phyloP scores from a whole-genome alignment of 805 yeast species.

The Saturnispora silvae region DNA sequence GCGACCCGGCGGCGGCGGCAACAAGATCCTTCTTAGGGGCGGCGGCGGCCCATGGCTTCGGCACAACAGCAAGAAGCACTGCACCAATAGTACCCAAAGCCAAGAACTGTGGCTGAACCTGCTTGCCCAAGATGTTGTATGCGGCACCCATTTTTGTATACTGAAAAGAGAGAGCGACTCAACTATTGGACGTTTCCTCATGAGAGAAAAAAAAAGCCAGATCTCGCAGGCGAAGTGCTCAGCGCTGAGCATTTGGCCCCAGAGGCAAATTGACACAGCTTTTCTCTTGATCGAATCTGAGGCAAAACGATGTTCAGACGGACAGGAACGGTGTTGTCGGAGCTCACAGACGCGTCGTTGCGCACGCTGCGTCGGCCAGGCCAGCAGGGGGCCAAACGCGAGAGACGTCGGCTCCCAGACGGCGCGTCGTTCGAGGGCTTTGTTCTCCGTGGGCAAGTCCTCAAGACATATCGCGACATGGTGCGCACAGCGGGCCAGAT shows the following conservation, averaged over 20 bases:
- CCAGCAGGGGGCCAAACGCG: too few species aligned
- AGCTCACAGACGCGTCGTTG: too few species aligned
- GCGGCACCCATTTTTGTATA: conserved; percentile 58
- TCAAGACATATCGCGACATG: conserved; percentile 24
- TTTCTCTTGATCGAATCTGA: neutral
- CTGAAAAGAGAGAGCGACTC: neutral
- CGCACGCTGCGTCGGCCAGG: too few species aligned
- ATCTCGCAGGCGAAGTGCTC: too few species aligned
- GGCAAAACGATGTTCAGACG: conserved; percentile 1
- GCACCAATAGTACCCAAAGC: conserved; percentile 74
- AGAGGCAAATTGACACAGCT: too few species aligned
- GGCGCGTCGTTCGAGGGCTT: conserved; percentile 17
- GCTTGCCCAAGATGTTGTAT: conserved; percentile 74
- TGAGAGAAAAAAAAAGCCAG: too few species aligned
- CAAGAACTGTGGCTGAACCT: conserved; percentile 77
- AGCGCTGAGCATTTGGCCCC: too few species aligned
- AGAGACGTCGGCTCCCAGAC: conserved; percentile 2
- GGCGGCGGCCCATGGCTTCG: conserved; percentile 63
- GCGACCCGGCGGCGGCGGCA: conserved; percentile 61
- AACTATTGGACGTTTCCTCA: too few species aligned
- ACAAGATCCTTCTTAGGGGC: conserved; percentile 50
- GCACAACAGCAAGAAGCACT: conserved; percentile 50
- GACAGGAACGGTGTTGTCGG: too few species aligned
- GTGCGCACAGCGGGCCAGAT: conserved; percentile 20
- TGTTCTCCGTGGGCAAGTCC: conserved; percentile 20